Evolutionary conservation across 2,329 filamentous ascomycete genomes (phyloP), one percentile per base, ranked within the genome.

Genomic region (Fusarium haematococcum): DNA sequence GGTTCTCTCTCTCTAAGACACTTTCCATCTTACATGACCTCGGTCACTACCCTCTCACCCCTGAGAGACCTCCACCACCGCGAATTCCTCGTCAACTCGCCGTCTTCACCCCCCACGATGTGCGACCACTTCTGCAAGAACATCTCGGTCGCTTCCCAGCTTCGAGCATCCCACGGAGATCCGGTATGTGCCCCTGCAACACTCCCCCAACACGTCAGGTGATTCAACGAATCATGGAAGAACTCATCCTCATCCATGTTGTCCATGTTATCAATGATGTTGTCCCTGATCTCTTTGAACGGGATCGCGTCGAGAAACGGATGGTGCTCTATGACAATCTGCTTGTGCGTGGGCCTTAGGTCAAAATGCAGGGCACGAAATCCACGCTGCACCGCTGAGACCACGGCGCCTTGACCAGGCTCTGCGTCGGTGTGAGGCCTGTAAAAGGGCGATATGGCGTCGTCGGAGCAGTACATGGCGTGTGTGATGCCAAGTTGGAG

Each of bases 161-260:
- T 80, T 39, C 79, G 77, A 10, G 71, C 67, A 32, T 80, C 79
- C 79, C 79, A 80, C 9, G 79, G 78, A 23, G 77, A 75, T 33
- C 78, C 78, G 5, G 76, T 77, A n/a, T 74, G 72, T 5, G 75
- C 74, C 3, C 75, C 79, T 8, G 66, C 63, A 5, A 77, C 67
- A 13, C 77, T 65, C 16, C 79, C 79, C 79, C 79, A 80, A 23
- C 79, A 80, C 32, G 74, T 80, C 56, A 80, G 63, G 45, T 79
- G 77, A 41, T 79, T 79, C n/a, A 78, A 50, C 7, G 76, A 70
- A 37, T 80, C 79, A 41, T 79, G 78, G 32, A 80, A 80, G 62
- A 80, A 79, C 64, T 78, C 79, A 32, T 78, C 77, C 65, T 79
- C 76, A 41, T 80, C 74, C 50, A 78, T 73, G 6, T 62, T 58